Base-by-base conservation (phyloP, 2,329 filamentous ascomycete genomes). In the Parascedosporium putredinis region DNA sequence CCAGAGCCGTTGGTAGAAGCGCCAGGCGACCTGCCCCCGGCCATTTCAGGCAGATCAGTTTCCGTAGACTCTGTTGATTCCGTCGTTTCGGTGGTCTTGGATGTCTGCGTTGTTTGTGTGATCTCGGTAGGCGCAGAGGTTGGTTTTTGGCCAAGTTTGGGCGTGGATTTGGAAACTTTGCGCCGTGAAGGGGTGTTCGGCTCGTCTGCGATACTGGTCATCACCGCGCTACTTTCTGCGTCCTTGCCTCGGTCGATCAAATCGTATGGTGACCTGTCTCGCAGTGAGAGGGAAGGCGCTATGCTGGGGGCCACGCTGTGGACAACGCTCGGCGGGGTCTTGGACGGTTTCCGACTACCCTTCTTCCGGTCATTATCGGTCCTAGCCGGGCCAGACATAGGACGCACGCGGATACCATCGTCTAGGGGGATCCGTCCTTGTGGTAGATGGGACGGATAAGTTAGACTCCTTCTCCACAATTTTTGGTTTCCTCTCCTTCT, bases 341-440 rank as follows among this genome's bases (percentile, higher is more conserved):
- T 31, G 27, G 27, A 49, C 6, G 47, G 18, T 31, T 49, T 49
- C 36, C 47, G 24, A 14, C 16, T n/a, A 18, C 27, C 33, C 36
- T 43, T 49, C 27, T 43, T 49, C 9, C 34, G 47, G n/a, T 43
- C 34, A 12, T 8, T 23, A 2, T 43, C 33, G 8, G 14, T 36
- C 3, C 7, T 36, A 12, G 36, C 23, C 9, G 24, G 14, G 9
- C 31, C 59, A 31, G 60, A 55, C 18, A 67, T 56, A 2, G 74
- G 69, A 8, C 57, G 67, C 18, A 76, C 66, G 18, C 72, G 65
- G 34, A 72, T 72, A 2, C 70, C 70, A 51, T 72, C 67, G 50
- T 70, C 63, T 8, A 52, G 55, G n/a, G 50, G n/a, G 45, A 16
- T 47, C 45, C 22, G 44, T 48, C 6, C 22, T 46, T 7, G 25